These are phyloP conservation scores for Picea glauca DNA, from an alignment of 75 land plant genomes.

Conservation along the genomic window DNA sequence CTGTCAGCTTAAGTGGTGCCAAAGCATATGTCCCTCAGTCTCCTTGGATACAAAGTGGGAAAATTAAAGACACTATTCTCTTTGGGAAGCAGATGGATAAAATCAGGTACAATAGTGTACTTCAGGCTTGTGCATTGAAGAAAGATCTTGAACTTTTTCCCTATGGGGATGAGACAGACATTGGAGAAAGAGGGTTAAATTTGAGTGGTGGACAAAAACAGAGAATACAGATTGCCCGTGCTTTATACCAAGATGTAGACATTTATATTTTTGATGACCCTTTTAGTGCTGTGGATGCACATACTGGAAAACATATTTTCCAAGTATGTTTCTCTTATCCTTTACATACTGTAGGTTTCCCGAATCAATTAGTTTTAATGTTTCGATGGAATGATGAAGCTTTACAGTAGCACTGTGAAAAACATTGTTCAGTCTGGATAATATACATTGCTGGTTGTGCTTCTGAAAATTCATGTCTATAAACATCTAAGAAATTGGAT, in stretches of 20 bases:
- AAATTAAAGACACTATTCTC: conserved; percentile 44
- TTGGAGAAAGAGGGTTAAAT: conserved; percentile 65
- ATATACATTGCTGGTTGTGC: neutral
- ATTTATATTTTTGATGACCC: conserved; percentile 71
- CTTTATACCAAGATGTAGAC: conserved; percentile 55
- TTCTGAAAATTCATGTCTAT: neutral
- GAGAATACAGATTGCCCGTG: conserved; percentile 59
- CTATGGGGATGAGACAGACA: conserved; percentile 50
- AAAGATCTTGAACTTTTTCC: conserved; percentile 38
- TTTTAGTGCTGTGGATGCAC: conserved; percentile 93
- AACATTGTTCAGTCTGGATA: neutral
- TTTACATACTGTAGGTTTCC: neutral
- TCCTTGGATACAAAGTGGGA: conserved; percentile 74
- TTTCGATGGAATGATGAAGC: neutral
- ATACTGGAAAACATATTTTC: conserved; percentile 70
- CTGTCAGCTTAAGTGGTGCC: conserved; percentile 48
- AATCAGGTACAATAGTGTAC: conserved; percentile 26
- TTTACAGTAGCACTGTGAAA: neutral
- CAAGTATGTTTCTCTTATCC: conserved; percentile 29
- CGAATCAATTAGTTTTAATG: neutral
- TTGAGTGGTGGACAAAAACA: conserved; percentile 73
- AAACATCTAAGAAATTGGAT: neutral
- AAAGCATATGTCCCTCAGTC: conserved; percentile 86
- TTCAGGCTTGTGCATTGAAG: conserved; percentile 43
- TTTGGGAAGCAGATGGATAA: conserved; percentile 44